Conservation (phyloP, 805 yeast genomes). For the Nematodospora valgi region DNA sequence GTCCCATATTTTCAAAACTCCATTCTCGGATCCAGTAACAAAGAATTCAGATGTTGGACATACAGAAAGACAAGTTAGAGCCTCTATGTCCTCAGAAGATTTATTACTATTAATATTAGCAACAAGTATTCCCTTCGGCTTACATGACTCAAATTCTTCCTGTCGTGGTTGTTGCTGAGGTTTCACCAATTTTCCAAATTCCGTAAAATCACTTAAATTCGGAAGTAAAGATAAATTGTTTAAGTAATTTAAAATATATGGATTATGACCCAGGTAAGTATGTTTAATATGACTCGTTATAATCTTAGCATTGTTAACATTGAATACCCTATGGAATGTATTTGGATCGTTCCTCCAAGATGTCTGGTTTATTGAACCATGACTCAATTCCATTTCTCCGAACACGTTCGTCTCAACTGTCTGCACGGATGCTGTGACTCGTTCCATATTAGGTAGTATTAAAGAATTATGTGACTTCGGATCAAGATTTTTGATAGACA, state of each 20-base stretch:
- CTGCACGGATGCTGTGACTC: slow-evolving; percentile 35
- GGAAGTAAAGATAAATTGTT: slow-evolving; percentile 54
- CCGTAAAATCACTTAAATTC: slow-evolving; percentile 55
- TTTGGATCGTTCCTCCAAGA: slow-evolving; percentile 5
- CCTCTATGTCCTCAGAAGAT: slow-evolving; percentile 47
- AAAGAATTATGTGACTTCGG: slow-evolving; percentile 18
- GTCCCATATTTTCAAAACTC: slow-evolving; percentile 79
- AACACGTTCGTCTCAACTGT: slow-evolving; percentile 41
- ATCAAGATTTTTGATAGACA: slow-evolving; percentile 7
- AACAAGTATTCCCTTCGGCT: slow-evolving; percentile 55
- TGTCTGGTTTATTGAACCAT: slow-evolving; percentile 13
- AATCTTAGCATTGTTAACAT: slow-evolving; percentile 27
- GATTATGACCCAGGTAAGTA: slow-evolving; percentile 68
- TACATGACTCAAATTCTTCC: slow-evolving; percentile 23
- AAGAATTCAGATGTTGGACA: slow-evolving; percentile 65
- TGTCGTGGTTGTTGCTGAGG: slow-evolving; percentile 1
- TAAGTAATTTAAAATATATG: slow-evolving; percentile 57
- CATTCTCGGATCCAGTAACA: slow-evolving; percentile 75
- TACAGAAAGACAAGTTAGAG: slow-evolving; percentile 53
- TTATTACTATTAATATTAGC: slow-evolving; percentile 61
- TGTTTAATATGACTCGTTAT: slow-evolving; percentile 39
- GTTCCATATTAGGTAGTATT: slow-evolving; percentile 27
- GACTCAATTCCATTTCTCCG: slow-evolving; percentile 41
- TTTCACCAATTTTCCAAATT: slow-evolving; percentile 51
- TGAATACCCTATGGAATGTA: slow-evolving; percentile 36